A percentile compares a stretch with the other conserved stretches of the same genome.
Conservation (phyloP, 805 yeast genomes). For the Barnettozyma californica region DNA sequence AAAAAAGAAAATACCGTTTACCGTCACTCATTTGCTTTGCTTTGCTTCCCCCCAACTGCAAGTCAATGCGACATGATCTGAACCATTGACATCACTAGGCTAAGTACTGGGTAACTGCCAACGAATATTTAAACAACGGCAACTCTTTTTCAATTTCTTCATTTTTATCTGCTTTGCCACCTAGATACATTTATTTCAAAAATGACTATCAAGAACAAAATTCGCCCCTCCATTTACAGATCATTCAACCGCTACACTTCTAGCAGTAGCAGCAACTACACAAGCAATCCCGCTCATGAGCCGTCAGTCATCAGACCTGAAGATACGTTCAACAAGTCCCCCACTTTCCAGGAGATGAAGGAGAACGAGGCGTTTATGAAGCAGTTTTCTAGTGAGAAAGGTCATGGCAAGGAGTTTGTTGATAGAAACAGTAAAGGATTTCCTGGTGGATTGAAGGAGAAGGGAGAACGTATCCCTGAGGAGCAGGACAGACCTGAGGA, state of each 20-base stretch:
- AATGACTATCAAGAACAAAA: not conserved
- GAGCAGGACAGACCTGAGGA: slow-evolving; percentile 25
- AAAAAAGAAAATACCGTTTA: not conserved
- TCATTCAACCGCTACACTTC: not conserved
- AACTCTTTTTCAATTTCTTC: not conserved
- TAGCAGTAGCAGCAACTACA: not conserved
- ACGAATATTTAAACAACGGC: not conserved
- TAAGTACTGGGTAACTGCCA: not conserved
- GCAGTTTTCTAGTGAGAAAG: not conserved
- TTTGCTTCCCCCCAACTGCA: not conserved
- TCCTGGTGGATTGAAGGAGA: slow-evolving; percentile 16
- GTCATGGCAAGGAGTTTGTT: not conserved
- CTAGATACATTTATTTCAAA: not conserved
- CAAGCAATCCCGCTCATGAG: not conserved
- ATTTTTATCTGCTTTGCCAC: not conserved
- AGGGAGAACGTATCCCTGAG: slow-evolving; percentile 19
- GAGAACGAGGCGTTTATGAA: not conserved
- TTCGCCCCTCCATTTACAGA: not conserved
- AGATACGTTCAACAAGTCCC: slow-evolving; percentile 3
- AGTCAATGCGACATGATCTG: not conserved
- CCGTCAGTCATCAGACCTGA: not conserved
- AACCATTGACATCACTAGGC: not conserved
- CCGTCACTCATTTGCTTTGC: not conserved
- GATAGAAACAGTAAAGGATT: slow-evolving; percentile 12
- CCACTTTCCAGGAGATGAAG: slow-evolving; percentile 1